Percentiles rank a stretch among this genome's conserved stretches.
Evolutionary conservation across 2,329 filamentous ascomycete genomes (phyloP).

Genomic region (Gaeumannomyces sp.): DNA sequence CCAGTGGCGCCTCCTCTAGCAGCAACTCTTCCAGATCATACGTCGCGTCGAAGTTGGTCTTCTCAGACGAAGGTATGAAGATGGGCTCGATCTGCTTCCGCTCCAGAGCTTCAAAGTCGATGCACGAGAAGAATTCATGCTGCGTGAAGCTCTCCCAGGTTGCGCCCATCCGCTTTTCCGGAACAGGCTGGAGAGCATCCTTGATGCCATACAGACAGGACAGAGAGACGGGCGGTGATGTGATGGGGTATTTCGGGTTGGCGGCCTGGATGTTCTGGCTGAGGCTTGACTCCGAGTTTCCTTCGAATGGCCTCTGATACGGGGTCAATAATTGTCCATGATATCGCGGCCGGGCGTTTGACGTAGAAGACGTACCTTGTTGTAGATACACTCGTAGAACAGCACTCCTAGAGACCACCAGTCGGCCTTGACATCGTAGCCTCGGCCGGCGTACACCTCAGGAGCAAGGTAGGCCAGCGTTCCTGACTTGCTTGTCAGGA

Average conservation of each 20-base stretch:
- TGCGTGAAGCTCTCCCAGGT: conserved; percentile 80
- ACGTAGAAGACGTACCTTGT: conserved; percentile 60
- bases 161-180: conserved; percentile 74
- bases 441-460: conserved; percentile 86
- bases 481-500: conserved; percentile 90
- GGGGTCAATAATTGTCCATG: background rate
- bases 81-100: conserved; percentile 84
- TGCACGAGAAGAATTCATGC: conserved; percentile 79
- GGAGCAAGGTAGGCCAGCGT: conserved; percentile 93
- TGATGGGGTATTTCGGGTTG: conserved; percentile 83
- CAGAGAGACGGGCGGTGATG: conserved; percentile 81
- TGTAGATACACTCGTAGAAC: conserved; percentile 99
- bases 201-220: conserved; percentile 85
- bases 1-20: conserved; percentile 87
- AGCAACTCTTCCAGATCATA: conserved; percentile 94
- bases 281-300: conserved; percentile 74
- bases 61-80: conserved; percentile 89
- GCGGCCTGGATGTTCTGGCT: conserved; percentile 75
- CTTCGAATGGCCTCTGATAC: conserved; percentile 80
- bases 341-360: background rate
- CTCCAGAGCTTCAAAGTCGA: conserved; percentile 81
- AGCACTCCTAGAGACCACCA: conserved; percentile 98
- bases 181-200: conserved; percentile 74
- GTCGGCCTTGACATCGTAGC: conserved; percentile 85
- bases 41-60: conserved; percentile 98